Percentiles rank a stretch among this genome's conserved stretches.
phyloP scores from a whole-genome alignment of 768 basidiomycete genomes.

The Trametes cinnabarina region DNA sequence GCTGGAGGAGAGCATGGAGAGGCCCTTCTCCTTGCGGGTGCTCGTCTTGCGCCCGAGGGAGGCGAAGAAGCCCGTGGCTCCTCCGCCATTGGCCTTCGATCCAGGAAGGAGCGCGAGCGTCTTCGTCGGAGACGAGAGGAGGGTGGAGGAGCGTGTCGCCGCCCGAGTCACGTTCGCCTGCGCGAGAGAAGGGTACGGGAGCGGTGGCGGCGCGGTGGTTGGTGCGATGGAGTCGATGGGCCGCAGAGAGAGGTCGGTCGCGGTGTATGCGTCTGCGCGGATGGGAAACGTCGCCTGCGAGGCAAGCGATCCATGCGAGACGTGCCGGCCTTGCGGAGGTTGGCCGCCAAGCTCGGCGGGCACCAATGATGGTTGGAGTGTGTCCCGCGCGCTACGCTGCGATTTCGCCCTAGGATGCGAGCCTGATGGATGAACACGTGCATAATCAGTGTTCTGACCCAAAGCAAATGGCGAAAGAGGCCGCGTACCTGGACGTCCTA shows the following conservation, averaged over 20 bases:
- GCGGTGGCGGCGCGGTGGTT: slow-evolving; percentile 48
- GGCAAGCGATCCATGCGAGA: slow-evolving; percentile 67
- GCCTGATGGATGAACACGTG: background rate
- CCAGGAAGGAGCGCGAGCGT: slow-evolving; percentile 21
- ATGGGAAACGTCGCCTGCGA: slow-evolving; percentile 79
- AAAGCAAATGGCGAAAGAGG: too few relatives aligned
- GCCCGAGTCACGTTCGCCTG: slow-evolving; percentile 32
- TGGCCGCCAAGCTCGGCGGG: slow-evolving; percentile 12
- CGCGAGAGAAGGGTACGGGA: slow-evolving; percentile 77
- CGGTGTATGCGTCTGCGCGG: slow-evolving; percentile 73
- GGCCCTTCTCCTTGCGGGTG: slow-evolving; percentile 36
- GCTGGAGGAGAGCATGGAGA: slow-evolving; percentile 10
- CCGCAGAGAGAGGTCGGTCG: slow-evolving; percentile 67
- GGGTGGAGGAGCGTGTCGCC: slow-evolving; percentile 33
- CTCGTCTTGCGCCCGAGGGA: slow-evolving; percentile 74
- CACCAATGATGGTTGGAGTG: background rate
- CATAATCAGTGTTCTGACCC: too few relatives aligned
- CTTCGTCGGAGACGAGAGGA: slow-evolving; percentile 33
- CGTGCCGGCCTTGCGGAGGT: slow-evolving; percentile 54
- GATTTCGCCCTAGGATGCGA: slow-evolving; percentile 9
- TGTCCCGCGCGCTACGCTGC: slow-evolving; percentile 8
- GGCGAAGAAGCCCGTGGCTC: slow-evolving; percentile 56
- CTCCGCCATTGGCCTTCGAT: slow-evolving; percentile 46
- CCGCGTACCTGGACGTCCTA: slow-evolving; percentile 50
- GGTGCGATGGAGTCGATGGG: slow-evolving; percentile 44